Percentiles rank a stretch among this genome's conserved stretches.
Conservation (phyloP, 352 stramenopile genomes). For the Phytophthora fragariae region DNA sequence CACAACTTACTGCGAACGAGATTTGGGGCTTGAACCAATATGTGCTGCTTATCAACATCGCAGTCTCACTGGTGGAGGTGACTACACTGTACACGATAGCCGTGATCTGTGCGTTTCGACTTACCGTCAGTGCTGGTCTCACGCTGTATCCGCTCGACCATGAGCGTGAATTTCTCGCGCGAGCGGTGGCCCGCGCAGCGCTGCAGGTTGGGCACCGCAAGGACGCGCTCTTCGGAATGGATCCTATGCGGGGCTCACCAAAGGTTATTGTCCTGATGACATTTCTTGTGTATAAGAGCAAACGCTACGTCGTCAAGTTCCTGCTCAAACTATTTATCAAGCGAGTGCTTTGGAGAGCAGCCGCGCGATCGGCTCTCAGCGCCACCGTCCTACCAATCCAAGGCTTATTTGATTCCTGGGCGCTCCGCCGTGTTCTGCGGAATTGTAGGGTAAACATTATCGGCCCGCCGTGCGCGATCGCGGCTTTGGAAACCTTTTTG, state of each 20-base stretch:
- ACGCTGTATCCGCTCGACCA: constrained; percentile 55
- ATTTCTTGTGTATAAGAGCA: constrained; percentile 60
- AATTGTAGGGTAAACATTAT: constrained; percentile 65
- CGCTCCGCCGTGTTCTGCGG: constrained; percentile 47
- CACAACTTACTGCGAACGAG: constrained; percentile 21
- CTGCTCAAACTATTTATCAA: constrained; percentile 68
- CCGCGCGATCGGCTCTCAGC: constrained; percentile 47
- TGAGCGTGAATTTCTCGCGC: constrained; percentile 60
- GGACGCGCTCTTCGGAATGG: constrained; percentile 57
- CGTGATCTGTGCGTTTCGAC: constrained; percentile 47
- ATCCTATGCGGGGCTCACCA: constrained; percentile 58
- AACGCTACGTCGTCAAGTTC: constrained; percentile 64
- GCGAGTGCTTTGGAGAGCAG: constrained; percentile 56
- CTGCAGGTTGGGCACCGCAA: constrained; percentile 57
- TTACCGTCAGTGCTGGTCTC: constrained; percentile 54
- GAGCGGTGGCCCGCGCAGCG: constrained; percentile 52
- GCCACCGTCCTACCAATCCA: constrained; percentile 60
- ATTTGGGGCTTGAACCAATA: constrained; percentile 37
- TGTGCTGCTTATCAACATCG: constrained; percentile 52
- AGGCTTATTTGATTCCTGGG: constrained; percentile 57
- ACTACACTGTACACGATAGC: constrained; percentile 50
- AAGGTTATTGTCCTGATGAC: constrained; percentile 45
- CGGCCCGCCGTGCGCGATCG: constrained; percentile 45
- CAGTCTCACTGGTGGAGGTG: constrained; percentile 59
- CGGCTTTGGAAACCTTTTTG: constrained; percentile 40